phyloP scores from a whole-genome alignment of 169 alveolate species.

The Miamiensis avidus region DNA sequence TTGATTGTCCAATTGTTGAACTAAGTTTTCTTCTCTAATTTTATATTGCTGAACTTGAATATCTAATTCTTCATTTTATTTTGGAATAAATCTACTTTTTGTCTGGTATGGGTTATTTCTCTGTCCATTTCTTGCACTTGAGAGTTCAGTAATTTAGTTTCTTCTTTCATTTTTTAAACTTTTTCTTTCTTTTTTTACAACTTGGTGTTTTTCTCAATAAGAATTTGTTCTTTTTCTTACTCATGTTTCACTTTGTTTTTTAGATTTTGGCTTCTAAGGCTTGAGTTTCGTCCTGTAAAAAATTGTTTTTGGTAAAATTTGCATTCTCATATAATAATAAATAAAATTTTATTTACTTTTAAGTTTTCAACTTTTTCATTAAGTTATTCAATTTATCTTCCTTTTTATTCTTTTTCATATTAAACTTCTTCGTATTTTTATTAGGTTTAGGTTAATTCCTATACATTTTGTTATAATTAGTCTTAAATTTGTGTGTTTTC shows the following conservation, averaged over 20 bases:
- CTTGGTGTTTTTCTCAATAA: not conserved
- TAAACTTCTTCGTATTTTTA: not conserved
- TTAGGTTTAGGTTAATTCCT: too few relatives aligned
- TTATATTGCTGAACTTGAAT: not conserved
- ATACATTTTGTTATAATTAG: not conserved
- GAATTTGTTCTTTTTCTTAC: not conserved
- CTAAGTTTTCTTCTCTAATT: not conserved
- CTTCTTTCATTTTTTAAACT: not conserved
- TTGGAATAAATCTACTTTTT: too few relatives aligned
- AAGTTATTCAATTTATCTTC: not conserved
- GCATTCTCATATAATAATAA: not conserved
- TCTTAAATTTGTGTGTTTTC: not conserved
- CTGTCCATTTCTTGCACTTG: not conserved
- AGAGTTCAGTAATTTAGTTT: not conserved
- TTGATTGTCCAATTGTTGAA: not conserved
- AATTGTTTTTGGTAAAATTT: too few relatives aligned
- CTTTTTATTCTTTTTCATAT: not conserved
- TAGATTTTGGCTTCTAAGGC: not conserved
- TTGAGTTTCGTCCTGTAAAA: not conserved
- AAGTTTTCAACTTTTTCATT: not conserved
- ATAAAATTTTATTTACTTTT: not conserved
- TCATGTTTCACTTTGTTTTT: not conserved
- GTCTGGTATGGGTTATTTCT: not conserved
- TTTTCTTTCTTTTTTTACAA: not conserved
- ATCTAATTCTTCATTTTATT: not conserved